Conservation (phyloP, 257 asterid species). For the Fraxinus americana region DNA sequence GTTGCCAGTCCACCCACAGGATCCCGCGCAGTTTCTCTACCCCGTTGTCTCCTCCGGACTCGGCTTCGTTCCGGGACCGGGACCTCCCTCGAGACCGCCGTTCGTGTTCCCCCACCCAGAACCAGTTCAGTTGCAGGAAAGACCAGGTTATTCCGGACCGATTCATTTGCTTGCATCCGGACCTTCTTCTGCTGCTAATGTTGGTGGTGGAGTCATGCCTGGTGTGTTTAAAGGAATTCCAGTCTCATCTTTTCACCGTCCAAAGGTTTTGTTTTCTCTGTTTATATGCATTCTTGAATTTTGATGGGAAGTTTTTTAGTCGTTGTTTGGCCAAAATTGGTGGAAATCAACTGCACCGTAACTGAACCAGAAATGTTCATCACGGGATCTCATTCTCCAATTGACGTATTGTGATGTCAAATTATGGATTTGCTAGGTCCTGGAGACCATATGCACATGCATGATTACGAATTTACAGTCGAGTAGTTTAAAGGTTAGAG, state of each 20-base stretch:
- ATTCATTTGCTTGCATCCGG: constrained; percentile 43
- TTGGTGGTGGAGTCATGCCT: constrained; percentile 38
- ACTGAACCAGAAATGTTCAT: background rate
- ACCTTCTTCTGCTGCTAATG: constrained; percentile 34
- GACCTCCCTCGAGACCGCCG: constrained; percentile 46
- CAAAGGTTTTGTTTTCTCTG: constrained; percentile 42
- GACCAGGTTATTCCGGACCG: constrained; percentile 42
- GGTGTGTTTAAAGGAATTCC: constrained; percentile 61
- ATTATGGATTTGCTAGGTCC: background rate
- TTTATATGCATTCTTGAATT: background rate
- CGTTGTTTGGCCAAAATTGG: no score
- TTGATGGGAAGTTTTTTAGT: background rate
- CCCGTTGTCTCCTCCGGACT: constrained; percentile 72
- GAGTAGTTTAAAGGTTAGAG: background rate
- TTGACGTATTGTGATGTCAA: background rate
- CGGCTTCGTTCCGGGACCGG: constrained; percentile 54
- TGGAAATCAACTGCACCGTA: background rate
- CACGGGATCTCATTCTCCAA: background rate
- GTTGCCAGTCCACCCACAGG: constrained; percentile 42
- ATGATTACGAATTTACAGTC: background rate
- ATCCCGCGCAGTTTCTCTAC: constrained; percentile 55
- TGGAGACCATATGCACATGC: background rate
- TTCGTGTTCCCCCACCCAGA: constrained; percentile 54
- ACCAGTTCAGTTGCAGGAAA: constrained; percentile 41
- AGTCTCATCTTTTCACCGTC: constrained; percentile 47